These are phyloP conservation scores for Colletotrichum sp. DNA, from an alignment of 2,329 filamentous ascomycete species.

Conservation along the genomic window DNA sequence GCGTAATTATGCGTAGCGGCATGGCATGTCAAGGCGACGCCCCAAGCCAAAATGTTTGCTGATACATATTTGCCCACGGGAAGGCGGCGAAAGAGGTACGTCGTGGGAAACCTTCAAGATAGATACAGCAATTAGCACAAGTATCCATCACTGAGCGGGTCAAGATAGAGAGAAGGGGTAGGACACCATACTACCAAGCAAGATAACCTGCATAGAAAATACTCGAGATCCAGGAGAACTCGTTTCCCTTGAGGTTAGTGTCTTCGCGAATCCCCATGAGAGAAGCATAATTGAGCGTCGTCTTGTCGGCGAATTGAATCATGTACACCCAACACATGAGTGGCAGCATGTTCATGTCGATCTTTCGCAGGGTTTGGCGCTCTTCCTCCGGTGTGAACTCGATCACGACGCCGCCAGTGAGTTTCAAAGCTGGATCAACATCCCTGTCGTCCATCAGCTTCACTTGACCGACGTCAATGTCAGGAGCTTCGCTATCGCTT, in stretches of 20 bases:
- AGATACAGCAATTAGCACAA: background rate
- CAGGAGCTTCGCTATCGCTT: background rate
- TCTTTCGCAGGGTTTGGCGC: background rate
- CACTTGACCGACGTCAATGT: background rate
- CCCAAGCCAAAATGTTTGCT: constrained; percentile 44
- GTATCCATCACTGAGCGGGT: background rate
- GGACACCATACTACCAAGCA: constrained; percentile 20
- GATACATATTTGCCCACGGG: constrained; percentile 39
- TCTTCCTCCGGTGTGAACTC: constrained; percentile 10
- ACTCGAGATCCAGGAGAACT: constrained; percentile 24
- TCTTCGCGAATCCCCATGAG: constrained; percentile 21
- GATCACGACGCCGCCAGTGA: background rate
- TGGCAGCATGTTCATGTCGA: background rate
- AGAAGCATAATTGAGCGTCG: constrained; percentile 15
- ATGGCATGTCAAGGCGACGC: constrained; percentile 29
- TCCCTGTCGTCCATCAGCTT: background rate
- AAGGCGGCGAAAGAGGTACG: constrained; percentile 32
- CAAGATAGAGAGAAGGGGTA: background rate
- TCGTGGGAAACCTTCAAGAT: constrained; percentile 36
- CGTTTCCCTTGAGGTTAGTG: constrained; percentile 11
- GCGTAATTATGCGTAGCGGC: constrained; percentile 23
- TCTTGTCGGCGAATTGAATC: constrained; percentile 14
- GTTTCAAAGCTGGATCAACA: constrained; percentile 14
- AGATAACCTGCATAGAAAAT: constrained; percentile 27
- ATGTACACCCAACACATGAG: constrained; percentile 14